Evolutionary conservation across 768 basidiomycete genomes (phyloP).

Genomic region (Lyophyllum atratum): DNA sequence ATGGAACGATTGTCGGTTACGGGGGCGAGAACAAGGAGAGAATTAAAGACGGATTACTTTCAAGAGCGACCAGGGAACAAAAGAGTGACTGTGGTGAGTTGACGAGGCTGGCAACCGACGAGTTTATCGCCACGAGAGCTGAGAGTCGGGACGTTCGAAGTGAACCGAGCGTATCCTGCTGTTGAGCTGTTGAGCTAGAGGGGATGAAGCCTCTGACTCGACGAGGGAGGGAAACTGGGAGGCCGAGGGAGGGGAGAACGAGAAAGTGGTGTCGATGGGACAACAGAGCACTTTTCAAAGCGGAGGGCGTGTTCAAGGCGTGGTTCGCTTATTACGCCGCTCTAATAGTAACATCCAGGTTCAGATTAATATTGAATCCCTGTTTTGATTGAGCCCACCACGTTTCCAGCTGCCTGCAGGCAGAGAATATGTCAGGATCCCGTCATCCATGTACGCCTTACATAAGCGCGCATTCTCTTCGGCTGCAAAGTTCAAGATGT

Average conservation of each 20-base stretch:
- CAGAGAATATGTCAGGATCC: conserved; percentile 46
- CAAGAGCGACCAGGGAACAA: conserved; percentile 34
- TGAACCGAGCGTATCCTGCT: conserved; percentile 50
- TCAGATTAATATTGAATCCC: conserved; percentile 48
- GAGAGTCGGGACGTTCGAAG: conserved; percentile 46
- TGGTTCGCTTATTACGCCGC: conserved; percentile 59
- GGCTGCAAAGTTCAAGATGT: neutral
- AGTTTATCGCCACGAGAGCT: conserved; percentile 19
- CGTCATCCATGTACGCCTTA: conserved; percentile 31
- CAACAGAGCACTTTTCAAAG: conserved; percentile 55
- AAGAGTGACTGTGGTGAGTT: conserved; percentile 54
- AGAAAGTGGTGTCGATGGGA: conserved; percentile 46
- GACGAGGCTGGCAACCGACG: conserved; percentile 23
- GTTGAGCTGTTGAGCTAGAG: conserved; percentile 32
- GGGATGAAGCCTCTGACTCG: conserved; percentile 34
- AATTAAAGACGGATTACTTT: conserved; percentile 34
- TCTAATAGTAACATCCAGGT: conserved; percentile 38
- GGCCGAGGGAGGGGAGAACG: conserved; percentile 24
- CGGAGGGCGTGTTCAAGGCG: conserved; percentile 49
- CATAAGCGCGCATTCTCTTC: conserved; percentile 37
- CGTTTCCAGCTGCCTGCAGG: conserved; percentile 85
- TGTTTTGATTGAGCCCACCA: conserved; percentile 64
- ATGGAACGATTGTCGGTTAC: conserved; percentile 24
- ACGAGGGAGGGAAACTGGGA: conserved; percentile 33
- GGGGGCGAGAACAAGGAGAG: conserved; percentile 20